Conservation (phyloP, 352 stramenopile species). For the Globisporangium nagaii region DNA sequence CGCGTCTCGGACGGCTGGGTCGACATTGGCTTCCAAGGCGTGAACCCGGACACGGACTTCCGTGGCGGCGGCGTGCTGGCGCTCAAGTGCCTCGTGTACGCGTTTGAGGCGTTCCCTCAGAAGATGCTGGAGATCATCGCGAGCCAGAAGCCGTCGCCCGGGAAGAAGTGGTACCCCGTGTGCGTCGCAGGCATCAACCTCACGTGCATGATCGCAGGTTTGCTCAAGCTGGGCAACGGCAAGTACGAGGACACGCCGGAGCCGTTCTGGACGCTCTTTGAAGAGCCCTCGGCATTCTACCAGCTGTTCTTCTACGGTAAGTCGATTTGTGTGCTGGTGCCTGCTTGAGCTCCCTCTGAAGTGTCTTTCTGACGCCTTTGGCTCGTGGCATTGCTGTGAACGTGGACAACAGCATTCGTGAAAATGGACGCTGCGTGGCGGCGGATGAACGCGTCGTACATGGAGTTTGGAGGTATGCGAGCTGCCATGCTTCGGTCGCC, state of each 20-base stretch:
- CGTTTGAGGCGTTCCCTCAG: slow-evolving; percentile 62
- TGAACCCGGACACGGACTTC: slow-evolving; percentile 80
- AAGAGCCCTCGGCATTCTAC: slow-evolving; percentile 81
- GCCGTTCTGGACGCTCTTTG: slow-evolving; percentile 69
- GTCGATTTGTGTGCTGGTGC: not conserved
- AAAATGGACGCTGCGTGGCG: slow-evolving; percentile 86
- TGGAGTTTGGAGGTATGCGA: slow-evolving; percentile 75
- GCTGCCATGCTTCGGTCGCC: not conserved
- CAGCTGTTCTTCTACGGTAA: slow-evolving; percentile 68
- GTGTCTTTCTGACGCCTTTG: too few species aligned
- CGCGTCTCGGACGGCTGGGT: slow-evolving; percentile 58
- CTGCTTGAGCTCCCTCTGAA: not conserved
- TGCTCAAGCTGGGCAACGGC: slow-evolving; percentile 64
- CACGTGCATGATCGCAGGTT: slow-evolving; percentile 68
- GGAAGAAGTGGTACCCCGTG: slow-evolving; percentile 73
- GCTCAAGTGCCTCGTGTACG: slow-evolving; percentile 84
- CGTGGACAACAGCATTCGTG: slow-evolving; percentile 39
- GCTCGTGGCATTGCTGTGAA: not conserved
- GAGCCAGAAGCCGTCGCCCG: slow-evolving; percentile 35
- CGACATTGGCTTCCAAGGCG: slow-evolving; percentile 69
- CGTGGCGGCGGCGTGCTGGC: slow-evolving; percentile 69
- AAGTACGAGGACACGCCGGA: slow-evolving; percentile 33
- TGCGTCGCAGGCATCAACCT: slow-evolving; percentile 83
- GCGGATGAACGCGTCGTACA: slow-evolving; percentile 75
- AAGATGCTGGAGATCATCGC: slow-evolving; percentile 64